Percentiles rank a stretch among this genome's conserved stretches.
Conservation (phyloP, 2,329 filamentous ascomycete species). For the Monilinia vaccinii-corymbosi region DNA sequence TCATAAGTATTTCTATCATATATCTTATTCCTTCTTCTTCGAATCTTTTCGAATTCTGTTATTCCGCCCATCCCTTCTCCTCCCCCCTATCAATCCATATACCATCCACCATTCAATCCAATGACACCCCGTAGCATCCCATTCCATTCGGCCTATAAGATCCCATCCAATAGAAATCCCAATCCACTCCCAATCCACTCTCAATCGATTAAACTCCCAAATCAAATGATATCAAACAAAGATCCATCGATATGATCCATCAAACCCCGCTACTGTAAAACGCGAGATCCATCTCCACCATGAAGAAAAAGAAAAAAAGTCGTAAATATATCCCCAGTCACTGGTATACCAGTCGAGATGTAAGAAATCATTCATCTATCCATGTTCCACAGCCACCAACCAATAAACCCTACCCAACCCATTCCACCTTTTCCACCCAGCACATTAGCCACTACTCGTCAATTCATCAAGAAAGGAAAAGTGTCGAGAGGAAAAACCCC, state of each 20-base stretch:
- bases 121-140: background rate
- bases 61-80: background rate
- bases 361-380: background rate
- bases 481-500: background rate
- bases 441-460: constrained; percentile 4
- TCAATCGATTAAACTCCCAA: background rate
- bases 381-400: background rate
- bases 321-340: constrained; percentile 3
- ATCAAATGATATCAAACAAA: background rate
- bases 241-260: background rate
- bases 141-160: background rate
- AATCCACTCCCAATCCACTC: background rate
- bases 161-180: background rate
- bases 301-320: constrained; percentile 1
- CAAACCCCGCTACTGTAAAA: constrained; percentile 1
- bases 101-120: background rate
- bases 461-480: background rate
- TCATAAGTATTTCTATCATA: background rate
- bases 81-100: background rate
- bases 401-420: background rate
- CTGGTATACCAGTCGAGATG: constrained; percentile 7
- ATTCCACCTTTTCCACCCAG: background rate
- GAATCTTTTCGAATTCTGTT: background rate
- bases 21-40: background rate
- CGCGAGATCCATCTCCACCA: background rate